These are phyloP conservation scores for Bretschneidera sinensis DNA, from an alignment of 345 rosid species.

Conservation along the genomic window DNA sequence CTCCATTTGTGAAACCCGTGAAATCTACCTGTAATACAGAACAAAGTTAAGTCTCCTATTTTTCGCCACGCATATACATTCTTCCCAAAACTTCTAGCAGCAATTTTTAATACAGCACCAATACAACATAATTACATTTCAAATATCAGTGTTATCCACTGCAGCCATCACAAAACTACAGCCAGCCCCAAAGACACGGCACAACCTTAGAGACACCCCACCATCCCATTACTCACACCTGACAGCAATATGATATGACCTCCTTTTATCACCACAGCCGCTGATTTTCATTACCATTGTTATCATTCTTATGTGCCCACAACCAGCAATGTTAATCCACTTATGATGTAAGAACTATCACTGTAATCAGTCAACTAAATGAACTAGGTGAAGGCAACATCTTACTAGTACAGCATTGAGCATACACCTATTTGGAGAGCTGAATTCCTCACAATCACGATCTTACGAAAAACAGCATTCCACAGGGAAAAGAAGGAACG, in stretches of 20 bases:
- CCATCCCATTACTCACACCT: too few relatives aligned
- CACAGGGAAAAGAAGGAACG: too few relatives aligned
- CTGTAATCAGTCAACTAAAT: not conserved
- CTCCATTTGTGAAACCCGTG: conserved; percentile 35
- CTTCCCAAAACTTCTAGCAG: not conserved
- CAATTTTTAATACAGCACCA: not conserved
- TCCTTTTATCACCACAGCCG: too few relatives aligned
- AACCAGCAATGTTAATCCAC: not conserved
- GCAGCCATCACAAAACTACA: too few relatives aligned
- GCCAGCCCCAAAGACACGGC: too few relatives aligned
- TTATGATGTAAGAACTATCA: not conserved
- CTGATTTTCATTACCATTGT: too few relatives aligned
- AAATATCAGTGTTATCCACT: not conserved
- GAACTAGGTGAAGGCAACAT: not conserved
- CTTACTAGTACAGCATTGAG: not conserved
- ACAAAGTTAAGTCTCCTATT: conserved; percentile 1
- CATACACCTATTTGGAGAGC: not conserved
- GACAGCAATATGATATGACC: too few relatives aligned
- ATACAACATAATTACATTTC: not conserved
- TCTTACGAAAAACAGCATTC: not conserved
- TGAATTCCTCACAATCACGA: not conserved
- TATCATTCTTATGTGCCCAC: not conserved
- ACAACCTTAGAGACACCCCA: too few relatives aligned
- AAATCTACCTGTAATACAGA: conserved; percentile 45
- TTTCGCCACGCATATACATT: not conserved